A percentile compares a stretch with the other conserved stretches of the same genome.
Conservation (phyloP, 257 asterid genomes). For the Ballota nigra region DNA sequence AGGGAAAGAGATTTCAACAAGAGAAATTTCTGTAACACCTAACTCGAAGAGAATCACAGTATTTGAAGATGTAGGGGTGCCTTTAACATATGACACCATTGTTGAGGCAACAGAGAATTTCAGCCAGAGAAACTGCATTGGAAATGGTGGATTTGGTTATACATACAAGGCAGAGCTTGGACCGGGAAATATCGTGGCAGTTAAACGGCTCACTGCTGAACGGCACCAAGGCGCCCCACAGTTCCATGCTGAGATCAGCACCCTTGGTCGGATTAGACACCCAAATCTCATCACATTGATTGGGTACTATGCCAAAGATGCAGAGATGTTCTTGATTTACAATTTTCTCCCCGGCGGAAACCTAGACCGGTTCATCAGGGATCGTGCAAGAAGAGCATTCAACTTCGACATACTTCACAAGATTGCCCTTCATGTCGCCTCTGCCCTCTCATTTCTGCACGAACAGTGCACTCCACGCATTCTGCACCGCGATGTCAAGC, state of each 20-base stretch:
- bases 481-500: conserved; percentile 42
- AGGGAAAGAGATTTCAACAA: background rate
- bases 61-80: conserved; percentile 30
- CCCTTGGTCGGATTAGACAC: conserved; percentile 36
- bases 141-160: conserved; percentile 48
- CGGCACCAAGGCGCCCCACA: conserved; percentile 43
- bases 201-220: conserved; percentile 39
- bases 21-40: conserved; percentile 18
- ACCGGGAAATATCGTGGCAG: conserved; percentile 31
- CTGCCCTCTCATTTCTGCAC: conserved; percentile 40
- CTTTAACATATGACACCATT: conserved; percentile 35
- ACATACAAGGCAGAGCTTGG: conserved; percentile 39
- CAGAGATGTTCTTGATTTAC: conserved; percentile 43
- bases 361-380: conserved; percentile 37
- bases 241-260: conserved; percentile 40
- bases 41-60: conserved; percentile 16
- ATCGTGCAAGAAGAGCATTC: conserved; percentile 24
- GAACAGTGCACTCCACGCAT: conserved; percentile 33
- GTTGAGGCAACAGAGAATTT: conserved; percentile 44
- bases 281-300: conserved; percentile 41
- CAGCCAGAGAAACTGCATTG: conserved; percentile 36
- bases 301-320: conserved; percentile 31
- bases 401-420: conserved; percentile 37
- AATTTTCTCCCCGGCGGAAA: conserved; percentile 48
- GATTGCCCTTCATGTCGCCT: conserved; percentile 38